These are phyloP conservation scores for Epithele typhae DNA, from an alignment of 768 basidiomycete genomes.

Conservation along the genomic window DNA sequence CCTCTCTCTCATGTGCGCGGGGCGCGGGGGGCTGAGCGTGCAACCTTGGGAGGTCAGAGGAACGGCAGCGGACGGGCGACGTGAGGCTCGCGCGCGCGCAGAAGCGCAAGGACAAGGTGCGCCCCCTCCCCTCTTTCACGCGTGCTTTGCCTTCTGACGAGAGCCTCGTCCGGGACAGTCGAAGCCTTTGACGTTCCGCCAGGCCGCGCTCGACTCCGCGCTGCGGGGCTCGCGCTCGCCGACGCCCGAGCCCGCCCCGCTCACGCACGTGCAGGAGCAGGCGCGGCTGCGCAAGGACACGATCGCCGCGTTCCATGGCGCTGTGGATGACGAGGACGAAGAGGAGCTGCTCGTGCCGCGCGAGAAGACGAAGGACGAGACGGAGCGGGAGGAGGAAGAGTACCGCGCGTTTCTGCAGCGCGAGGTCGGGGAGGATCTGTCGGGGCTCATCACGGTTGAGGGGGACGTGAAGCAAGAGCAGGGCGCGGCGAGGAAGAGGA, in stretches of 20 bases:
- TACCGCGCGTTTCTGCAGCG: slow-evolving; percentile 79
- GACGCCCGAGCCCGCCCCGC: slow-evolving; percentile 42
- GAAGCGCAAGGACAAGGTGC: slow-evolving; percentile 49
- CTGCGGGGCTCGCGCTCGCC: slow-evolving; percentile 53
- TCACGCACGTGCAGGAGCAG: slow-evolving; percentile 80
- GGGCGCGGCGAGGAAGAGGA: slow-evolving; percentile 10
- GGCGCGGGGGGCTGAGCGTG: not conserved
- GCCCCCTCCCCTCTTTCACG: slow-evolving; percentile 1
- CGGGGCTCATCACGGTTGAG: slow-evolving; percentile 60
- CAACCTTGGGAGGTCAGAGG: slow-evolving; percentile 52
- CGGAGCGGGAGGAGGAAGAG: slow-evolving; percentile 76
- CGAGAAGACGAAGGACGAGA: slow-evolving; percentile 75
- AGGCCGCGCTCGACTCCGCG: slow-evolving; percentile 61
- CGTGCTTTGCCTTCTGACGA: not conserved
- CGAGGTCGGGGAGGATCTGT: slow-evolving; percentile 75
- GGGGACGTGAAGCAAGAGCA: slow-evolving; percentile 3
- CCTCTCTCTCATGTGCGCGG: not conserved
- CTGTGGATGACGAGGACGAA: slow-evolving; percentile 45
- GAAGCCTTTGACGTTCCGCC: slow-evolving; percentile 73
- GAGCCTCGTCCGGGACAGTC: slow-evolving; percentile 33
- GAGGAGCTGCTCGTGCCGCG: slow-evolving; percentile 71
- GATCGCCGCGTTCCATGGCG: slow-evolving; percentile 73
- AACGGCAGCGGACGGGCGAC: slow-evolving; percentile 47
- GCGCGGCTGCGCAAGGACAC: slow-evolving; percentile 71
- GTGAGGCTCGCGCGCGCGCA: slow-evolving; percentile 19